Percentiles rank a stretch among this genome's conserved stretches.
phyloP scores from a whole-genome alignment of 73 alveolate genomes.

The Tetrahymena borealis region DNA sequence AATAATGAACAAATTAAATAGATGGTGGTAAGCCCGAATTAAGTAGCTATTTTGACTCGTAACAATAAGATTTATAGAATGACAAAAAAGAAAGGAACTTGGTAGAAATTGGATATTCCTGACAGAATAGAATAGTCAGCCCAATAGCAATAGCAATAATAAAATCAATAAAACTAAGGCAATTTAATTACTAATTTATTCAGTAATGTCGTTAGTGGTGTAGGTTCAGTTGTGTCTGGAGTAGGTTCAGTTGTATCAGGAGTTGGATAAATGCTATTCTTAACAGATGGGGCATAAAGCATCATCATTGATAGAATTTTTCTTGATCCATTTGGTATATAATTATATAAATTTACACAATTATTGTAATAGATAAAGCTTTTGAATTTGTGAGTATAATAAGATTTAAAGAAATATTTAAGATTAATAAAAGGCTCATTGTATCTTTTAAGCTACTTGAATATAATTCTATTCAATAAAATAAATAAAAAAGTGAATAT shows the following conservation, averaged over 20 bases:
- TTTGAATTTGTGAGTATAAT: neutral
- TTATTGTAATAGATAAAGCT: neutral
- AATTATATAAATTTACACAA: neutral
- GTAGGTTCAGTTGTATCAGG: neutral
- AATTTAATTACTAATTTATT: neutral
- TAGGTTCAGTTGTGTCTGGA: neutral
- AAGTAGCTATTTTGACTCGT: neutral
- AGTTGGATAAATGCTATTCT: neutral
- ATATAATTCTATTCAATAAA: no score
- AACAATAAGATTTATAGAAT: neutral
- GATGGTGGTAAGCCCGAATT: neutral
- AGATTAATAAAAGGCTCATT: no score
- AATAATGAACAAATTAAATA: neutral
- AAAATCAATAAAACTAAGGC: neutral
- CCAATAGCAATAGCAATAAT: neutral
- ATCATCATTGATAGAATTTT: neutral
- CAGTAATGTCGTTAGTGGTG: neutral
- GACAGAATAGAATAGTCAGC: neutral
- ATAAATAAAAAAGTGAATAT: no score
- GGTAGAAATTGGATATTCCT: constrained; percentile 1
- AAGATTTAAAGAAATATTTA: no score
- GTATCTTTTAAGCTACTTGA: no score
- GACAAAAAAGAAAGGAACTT: neutral
- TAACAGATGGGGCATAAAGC: neutral
- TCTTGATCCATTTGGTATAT: neutral